phyloP scores from a whole-genome alignment of 106 monocot species.

The Chionographis japonica region DNA sequence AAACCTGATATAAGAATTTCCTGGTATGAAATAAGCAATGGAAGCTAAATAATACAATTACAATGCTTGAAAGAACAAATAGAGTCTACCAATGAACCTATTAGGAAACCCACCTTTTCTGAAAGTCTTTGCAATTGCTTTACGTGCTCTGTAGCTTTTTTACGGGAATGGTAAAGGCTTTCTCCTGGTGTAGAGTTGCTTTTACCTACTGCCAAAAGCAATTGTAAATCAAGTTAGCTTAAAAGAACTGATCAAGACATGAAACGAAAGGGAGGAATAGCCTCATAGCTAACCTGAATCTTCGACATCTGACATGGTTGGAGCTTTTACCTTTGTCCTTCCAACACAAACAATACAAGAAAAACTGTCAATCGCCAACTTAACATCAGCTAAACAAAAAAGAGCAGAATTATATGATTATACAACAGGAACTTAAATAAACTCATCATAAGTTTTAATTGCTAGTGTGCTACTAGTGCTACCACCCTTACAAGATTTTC shows the following conservation, averaged over 20 bases:
- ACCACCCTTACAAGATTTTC: too few species aligned
- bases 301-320: conserved; percentile 19
- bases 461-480: too few species aligned
- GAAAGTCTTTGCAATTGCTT: conserved; percentile 62
- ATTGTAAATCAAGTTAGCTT: background rate
- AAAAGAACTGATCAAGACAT: background rate
- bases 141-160: conserved; percentile 47
- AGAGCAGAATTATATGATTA: too few species aligned
- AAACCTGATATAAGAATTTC: too few species aligned
- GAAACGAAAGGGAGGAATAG: background rate
- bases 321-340: too few species aligned
- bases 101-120: conserved; percentile 43
- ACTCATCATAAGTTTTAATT: too few species aligned
- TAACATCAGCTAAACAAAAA: too few species aligned
- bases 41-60: background rate
- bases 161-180: conserved; percentile 9
- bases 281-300: conserved; percentile 17
- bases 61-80: background rate
- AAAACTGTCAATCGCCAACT: too few species aligned
- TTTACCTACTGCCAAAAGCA: conserved; percentile 7
- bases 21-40: too few species aligned
- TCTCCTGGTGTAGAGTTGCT: conserved; percentile 10
- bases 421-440: too few species aligned
- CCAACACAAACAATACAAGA: too few species aligned
- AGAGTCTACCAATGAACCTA: background rate